Percentiles rank a stretch among this genome's conserved stretches.
Conservation (phyloP, 208 protist species). For the Trypanosoma rangeli region DNA sequence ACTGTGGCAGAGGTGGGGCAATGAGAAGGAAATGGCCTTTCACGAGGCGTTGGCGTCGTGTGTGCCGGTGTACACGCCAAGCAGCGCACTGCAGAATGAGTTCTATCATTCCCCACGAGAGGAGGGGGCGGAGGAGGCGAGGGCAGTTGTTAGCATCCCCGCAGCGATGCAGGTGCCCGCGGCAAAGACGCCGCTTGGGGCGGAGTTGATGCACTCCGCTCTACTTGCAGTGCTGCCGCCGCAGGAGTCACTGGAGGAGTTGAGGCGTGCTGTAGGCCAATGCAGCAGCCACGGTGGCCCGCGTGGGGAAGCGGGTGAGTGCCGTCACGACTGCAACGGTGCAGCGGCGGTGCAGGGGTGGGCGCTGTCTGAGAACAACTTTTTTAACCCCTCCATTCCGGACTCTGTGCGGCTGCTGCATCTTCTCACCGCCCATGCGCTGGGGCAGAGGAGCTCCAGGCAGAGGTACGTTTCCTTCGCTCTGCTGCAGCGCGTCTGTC, state of each 20-base stretch:
- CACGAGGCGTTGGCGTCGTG: conserved; percentile 9
- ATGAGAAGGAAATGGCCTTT: not conserved
- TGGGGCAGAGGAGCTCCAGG: conserved; percentile 27
- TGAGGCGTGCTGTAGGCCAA: conserved; percentile 16
- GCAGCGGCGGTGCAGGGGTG: not conserved
- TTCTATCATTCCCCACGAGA: not conserved
- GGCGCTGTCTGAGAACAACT: conserved; percentile 32
- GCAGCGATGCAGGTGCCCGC: conserved; percentile 37
- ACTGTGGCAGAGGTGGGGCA: not conserved
- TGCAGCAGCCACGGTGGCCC: not conserved
- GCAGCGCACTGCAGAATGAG: conserved; percentile 1
- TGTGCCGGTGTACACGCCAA: conserved; percentile 12
- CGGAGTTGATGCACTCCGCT: conserved; percentile 41
- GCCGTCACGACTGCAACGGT: conserved; percentile 7
- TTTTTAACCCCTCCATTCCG: conserved; percentile 53
- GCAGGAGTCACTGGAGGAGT: conserved; percentile 47
- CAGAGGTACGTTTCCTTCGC: conserved; percentile 59
- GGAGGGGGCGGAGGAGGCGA: conserved; percentile 2
- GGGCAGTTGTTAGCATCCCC: conserved; percentile 16
- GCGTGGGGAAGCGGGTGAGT: not conserved
- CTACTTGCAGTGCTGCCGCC: conserved; percentile 44
- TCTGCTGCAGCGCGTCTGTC: conserved; percentile 54
- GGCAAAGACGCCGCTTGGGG: conserved; percentile 23
- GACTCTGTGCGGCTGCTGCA: conserved; percentile 60
- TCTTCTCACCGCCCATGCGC: conserved; percentile 50